A percentile compares a stretch with the other conserved stretches of the same genome.
phyloP scores from a whole-genome alignment of 1,284 basidiomycete species.

The Cryptococcus sp. region DNA sequence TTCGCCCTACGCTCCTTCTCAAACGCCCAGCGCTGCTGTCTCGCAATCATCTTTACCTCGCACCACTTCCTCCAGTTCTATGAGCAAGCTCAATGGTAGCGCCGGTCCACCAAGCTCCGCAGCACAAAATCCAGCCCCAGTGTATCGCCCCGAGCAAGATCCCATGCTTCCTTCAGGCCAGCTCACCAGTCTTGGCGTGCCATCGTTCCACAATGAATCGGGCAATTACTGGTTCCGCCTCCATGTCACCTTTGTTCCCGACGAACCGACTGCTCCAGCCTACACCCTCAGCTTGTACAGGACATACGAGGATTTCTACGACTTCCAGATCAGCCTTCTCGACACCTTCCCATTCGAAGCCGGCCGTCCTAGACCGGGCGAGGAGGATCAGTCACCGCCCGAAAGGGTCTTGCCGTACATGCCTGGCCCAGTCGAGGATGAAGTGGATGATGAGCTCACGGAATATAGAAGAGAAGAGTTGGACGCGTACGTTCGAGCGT shows the following conservation, averaged over 20 bases:
- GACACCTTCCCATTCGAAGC: conserved; percentile 86
- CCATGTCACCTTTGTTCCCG: conserved; percentile 83
- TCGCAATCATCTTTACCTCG: conserved; percentile 34
- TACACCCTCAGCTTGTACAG: conserved; percentile 88
- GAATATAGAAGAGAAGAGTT: conserved; percentile 79
- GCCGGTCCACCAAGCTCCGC: conserved; percentile 10
- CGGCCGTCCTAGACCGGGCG: conserved; percentile 60
- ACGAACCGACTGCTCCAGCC: conserved; percentile 63
- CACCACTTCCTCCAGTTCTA: conserved; percentile 29
- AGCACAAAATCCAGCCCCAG: conserved; percentile 13
- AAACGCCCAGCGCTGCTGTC: conserved; percentile 18
- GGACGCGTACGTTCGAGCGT: conserved; percentile 79
- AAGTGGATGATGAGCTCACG: conserved; percentile 84
- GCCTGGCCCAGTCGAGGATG: conserved; percentile 80
- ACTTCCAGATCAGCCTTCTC: conserved; percentile 89
- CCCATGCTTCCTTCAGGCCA: conserved; percentile 71
- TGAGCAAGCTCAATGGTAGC: conserved; percentile 12
- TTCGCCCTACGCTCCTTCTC: conserved; percentile 42
- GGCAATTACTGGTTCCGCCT: conserved; percentile 98
- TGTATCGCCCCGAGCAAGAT: conserved; percentile 43
- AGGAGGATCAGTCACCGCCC: conserved; percentile 43
- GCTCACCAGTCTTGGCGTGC: conserved; percentile 83
- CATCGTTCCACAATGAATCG: conserved; percentile 94
- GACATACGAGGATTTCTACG: conserved; percentile 97
- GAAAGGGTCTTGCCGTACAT: conserved; percentile 87